Percentiles rank a stretch among this genome's conserved stretches.
phyloP scores from a whole-genome alignment of 345 rosid species.

The Hibiscus tridactylites region DNA sequence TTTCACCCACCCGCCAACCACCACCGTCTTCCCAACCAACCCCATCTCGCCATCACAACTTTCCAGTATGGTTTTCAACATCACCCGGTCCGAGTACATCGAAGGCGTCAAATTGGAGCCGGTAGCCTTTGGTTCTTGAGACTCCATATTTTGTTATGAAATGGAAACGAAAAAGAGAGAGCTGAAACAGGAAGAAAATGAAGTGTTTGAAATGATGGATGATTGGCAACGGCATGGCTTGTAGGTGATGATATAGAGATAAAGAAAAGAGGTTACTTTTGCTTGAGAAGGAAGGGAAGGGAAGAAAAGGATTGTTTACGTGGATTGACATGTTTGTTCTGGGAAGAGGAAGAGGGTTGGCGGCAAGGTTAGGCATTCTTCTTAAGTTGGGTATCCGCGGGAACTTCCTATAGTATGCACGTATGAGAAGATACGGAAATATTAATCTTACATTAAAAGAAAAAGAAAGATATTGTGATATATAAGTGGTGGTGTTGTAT shows the following conservation, averaged over 20 bases:
- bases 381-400: conserved; percentile 43
- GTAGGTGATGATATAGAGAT: conserved; percentile 23
- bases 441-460: too few species aligned
- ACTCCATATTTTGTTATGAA: conserved; percentile 20
- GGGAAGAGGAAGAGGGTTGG: conserved; percentile 9
- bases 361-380: conserved; percentile 62
- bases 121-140: conserved; percentile 5
- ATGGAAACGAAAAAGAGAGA: not conserved
- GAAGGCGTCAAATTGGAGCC: conserved; percentile 6
- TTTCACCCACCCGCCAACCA: conserved; percentile 90
- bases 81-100: conserved; percentile 60
- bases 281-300: conserved; percentile 27
- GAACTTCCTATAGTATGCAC: conserved; percentile 20
- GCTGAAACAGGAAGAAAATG: not conserved
- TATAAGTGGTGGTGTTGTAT: too few species aligned
- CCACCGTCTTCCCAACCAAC: conserved; percentile 38
- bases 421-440: too few species aligned
- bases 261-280: conserved; percentile 32
- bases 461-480: too few species aligned
- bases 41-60: conserved; percentile 42
- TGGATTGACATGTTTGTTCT: not conserved
- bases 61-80: conserved; percentile 39
- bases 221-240: not conserved
- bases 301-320: too few species aligned
- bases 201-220: not conserved